Conservation (phyloP, 148 eudicot genomes). For the Pharnaceum exiguum region DNA sequence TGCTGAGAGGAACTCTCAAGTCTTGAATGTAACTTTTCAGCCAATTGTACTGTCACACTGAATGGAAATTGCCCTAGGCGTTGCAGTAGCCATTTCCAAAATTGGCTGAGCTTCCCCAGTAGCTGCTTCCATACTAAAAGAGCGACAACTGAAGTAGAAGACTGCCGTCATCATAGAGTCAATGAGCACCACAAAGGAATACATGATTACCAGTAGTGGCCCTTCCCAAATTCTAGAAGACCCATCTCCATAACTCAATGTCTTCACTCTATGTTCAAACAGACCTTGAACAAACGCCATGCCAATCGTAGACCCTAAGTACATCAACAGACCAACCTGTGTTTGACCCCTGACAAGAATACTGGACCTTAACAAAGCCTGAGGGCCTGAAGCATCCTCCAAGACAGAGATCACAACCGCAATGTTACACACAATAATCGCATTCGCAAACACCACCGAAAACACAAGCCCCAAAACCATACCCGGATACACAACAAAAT, state of each 20-base stretch:
- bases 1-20: background rate
- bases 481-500: conserved; percentile 44
- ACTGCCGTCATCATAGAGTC: conserved; percentile 92
- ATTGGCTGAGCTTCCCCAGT: conserved; percentile 53
- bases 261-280: conserved; percentile 93
- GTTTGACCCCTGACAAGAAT: conserved; percentile 37
- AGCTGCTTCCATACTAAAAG: conserved; percentile 57
- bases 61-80: conserved; percentile 27
- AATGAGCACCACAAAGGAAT: conserved; percentile 74
- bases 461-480: conserved; percentile 29
- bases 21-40: background rate
- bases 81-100: conserved; percentile 50
- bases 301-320: conserved; percentile 75
- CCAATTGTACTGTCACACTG: conserved; percentile 12
- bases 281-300: conserved; percentile 79
- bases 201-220: conserved; percentile 83
- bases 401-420: conserved; percentile 41
- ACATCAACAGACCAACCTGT: conserved; percentile 86
- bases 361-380: conserved; percentile 38
- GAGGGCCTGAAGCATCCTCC: conserved; percentile 42
- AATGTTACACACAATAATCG: conserved; percentile 33
- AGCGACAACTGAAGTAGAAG: conserved; percentile 85
- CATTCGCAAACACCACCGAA: conserved; percentile 38
- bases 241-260: conserved; percentile 78
- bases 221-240: conserved; percentile 90